These are phyloP conservation scores for Cnidoscolus chayamansa DNA, from an alignment of 441 rosid species.

Conservation along the genomic window DNA sequence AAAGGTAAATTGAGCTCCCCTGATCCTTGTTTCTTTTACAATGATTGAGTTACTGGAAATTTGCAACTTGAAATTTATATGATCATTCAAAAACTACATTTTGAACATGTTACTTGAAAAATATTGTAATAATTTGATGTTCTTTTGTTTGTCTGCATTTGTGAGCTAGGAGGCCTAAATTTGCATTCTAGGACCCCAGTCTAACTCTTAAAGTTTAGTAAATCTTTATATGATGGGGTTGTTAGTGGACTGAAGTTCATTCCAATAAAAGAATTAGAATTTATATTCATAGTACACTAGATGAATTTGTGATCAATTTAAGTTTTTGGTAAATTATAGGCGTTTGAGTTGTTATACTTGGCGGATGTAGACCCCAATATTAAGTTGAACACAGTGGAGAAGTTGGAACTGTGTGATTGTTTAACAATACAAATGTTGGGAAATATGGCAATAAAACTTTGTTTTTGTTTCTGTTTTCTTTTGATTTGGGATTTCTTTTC, in stretches of 20 bases:
- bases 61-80: conserved; percentile 10
- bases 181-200: neutral
- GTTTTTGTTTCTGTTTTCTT: conserved; percentile 16
- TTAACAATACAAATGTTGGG: neutral
- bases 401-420: conserved; percentile 13
- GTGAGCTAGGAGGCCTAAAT: neutral
- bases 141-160: neutral
- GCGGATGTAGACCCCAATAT: neutral
- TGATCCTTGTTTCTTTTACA: conserved; percentile 10
- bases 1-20: conserved; percentile 53
- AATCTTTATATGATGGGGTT: neutral
- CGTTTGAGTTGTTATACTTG: neutral
- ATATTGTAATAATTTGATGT: conserved; percentile 10
- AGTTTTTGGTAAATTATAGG: neutral
- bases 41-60: conserved; percentile 5
- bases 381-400: conserved; percentile 15
- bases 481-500: conserved; percentile 22
- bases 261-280: neutral
- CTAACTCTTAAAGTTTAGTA: neutral
- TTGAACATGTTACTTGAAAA: neutral
- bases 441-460: neutral
- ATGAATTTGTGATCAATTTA: neutral
- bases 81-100: neutral
- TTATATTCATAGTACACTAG: neutral
- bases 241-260: neutral